A percentile compares a stretch with the other conserved stretches of the same genome.
These are phyloP conservation scores for Torulaspora franciscae DNA, from an alignment of 805 yeast species.

Conservation along the genomic window DNA sequence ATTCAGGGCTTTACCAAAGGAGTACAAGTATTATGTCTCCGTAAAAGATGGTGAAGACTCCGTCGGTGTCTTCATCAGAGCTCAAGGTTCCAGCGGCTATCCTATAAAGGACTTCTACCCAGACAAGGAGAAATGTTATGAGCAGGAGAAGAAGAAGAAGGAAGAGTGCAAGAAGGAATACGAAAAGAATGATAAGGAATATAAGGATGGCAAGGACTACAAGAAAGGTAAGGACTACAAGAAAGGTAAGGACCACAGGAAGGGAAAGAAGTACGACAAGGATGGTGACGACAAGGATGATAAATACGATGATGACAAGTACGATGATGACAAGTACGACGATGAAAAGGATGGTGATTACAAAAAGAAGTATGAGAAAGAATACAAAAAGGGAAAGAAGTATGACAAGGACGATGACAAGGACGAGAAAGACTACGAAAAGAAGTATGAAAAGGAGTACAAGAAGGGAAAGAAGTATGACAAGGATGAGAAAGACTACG, in stretches of 20 bases:
- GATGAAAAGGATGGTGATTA: neutral
- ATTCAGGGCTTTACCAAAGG: conserved; percentile 41
- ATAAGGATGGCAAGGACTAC: neutral
- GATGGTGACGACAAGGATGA: neutral
- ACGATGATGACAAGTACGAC: neutral
- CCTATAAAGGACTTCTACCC: conserved; percentile 9
- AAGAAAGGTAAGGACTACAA: conserved; percentile 1
- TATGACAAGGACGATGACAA: neutral
- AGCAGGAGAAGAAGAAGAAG: conserved; percentile 4
- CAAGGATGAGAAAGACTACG: neutral
- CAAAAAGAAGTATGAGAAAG: neutral
- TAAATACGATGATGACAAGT: neutral
- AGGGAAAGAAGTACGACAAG: neutral
- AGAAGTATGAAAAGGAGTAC: neutral
- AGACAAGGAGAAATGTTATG: conserved; percentile 7
- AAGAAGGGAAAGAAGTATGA: no score
- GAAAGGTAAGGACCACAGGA: neutral
- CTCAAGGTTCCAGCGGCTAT: conserved; percentile 13
- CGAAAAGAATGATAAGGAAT: conserved; percentile 1
- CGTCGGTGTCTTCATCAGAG: conserved; percentile 20
- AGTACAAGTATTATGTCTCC: conserved; percentile 24
- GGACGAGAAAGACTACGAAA: neutral
- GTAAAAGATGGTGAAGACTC: conserved; percentile 26
- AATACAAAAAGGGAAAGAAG: neutral
- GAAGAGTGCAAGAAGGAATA: conserved; percentile 2